A percentile compares a stretch with the other conserved stretches of the same genome.
phyloP scores from a whole-genome alignment of 73 alveolate species.

The Breviolum minutum region DNA sequence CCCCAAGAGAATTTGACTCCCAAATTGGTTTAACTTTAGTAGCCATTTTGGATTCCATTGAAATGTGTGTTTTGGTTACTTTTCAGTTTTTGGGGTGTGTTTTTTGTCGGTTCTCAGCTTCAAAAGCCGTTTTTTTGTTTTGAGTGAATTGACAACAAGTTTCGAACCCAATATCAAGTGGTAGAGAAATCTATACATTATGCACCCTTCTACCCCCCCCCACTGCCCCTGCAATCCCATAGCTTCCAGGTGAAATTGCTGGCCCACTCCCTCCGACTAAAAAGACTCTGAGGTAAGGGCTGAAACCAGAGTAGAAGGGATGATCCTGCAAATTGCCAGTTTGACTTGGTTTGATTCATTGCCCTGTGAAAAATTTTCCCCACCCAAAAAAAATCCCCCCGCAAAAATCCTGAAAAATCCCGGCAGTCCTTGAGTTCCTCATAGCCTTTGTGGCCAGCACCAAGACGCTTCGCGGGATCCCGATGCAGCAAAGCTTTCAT shows the following conservation, averaged over 20 bases:
- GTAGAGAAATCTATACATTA: too few relatives aligned
- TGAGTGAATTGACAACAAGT: too few relatives aligned
- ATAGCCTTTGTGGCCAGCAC: conserved; percentile 85
- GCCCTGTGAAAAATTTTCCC: neutral
- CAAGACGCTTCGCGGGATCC: conserved; percentile 77
- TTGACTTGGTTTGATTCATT: neutral
- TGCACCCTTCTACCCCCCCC: too few relatives aligned
- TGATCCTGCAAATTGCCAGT: conserved; percentile 30
- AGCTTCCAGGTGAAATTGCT: too few relatives aligned
- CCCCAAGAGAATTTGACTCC: neutral
- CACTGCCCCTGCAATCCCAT: too few relatives aligned
- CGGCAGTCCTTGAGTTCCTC: conserved; percentile 72
- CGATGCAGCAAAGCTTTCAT: conserved; percentile 83
- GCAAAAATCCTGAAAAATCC: neutral
- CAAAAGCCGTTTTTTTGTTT: too few relatives aligned
- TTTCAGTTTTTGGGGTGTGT: too few relatives aligned
- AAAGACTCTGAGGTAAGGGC: neutral
- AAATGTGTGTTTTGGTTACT: too few relatives aligned
- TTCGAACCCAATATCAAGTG: too few relatives aligned
- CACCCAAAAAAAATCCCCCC: neutral
- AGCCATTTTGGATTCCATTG: too few relatives aligned
- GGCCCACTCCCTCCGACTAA: too few relatives aligned
- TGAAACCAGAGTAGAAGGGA: conserved; percentile 72
- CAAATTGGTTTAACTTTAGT: neutral
- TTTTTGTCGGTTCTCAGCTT: too few relatives aligned